Base-by-base conservation (phyloP, 1,284 basidiomycete genomes). In the Malassezia yamatoensis region DNA sequence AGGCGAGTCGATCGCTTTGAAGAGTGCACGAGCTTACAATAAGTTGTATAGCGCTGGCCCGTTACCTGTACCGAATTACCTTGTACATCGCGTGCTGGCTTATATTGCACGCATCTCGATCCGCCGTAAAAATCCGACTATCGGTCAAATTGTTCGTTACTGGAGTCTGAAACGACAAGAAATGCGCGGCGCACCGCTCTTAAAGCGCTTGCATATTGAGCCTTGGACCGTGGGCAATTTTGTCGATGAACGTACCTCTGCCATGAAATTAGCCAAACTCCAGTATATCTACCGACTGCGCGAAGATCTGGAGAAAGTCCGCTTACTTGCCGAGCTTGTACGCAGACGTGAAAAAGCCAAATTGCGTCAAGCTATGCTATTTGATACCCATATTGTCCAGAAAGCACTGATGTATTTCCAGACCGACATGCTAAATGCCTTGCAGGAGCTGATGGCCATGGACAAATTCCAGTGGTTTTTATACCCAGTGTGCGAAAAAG, bases 161-260 rank as follows among this genome's bases (percentile, higher is more conserved):
- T 99, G 93, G 93, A 96, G 91, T 71, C 75, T 98, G 75, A 96
- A 98, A 76, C 79, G 93, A 5, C 91, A 98, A 75, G 87, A 83
- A 0, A 81, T 93, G 58, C 78, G 93, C 40, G 94, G 94, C 2
- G 94, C 94, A 2, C 91, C 93, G 2, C 76, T 98, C 49, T 77
- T 99, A 65, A 98, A 96, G 76, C 77, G 94, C 47, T 76, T 99
- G 50, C 91, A 99, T 77, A 79, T 98, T 33, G 93, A 98, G 78
- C 94, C 93, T 0, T 98, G 93, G 94, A 94, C 93, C 0, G 87
- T 89, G 1, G 81, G 82, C 16, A 80, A 81, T 1, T 79, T 79
- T 1, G 83, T 82, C 62, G 77, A 82, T 39, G 86, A 88, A 59
- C 88, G 66, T 46, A 69, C 66, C 21, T 66, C 68, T 13, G 63